Percentiles rank a stretch among this genome's conserved stretches.
Evolutionary conservation across 1,284 basidiomycete species (phyloP).

Genomic region (Spongispora temasekensis): DNA sequence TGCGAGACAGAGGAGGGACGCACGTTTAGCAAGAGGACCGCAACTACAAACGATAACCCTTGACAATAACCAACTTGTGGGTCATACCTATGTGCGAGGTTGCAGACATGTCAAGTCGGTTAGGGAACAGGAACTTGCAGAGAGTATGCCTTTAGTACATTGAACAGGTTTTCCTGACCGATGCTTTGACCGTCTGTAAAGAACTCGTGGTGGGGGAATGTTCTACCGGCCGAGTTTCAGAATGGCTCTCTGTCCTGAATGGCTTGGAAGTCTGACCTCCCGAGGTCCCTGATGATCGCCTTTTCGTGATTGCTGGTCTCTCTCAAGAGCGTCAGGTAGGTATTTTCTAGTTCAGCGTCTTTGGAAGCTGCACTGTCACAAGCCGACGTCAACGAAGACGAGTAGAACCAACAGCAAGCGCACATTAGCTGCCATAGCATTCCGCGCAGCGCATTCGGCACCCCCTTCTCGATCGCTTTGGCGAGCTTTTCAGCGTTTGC

Average conservation of each 20-base stretch:
- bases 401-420: slow-evolving; percentile 17
- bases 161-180: slow-evolving; percentile 96
- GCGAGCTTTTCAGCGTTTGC: slow-evolving; percentile 80
- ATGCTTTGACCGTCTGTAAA: slow-evolving; percentile 91
- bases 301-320: slow-evolving; percentile 90
- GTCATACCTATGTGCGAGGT: slow-evolving; percentile 67
- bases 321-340: slow-evolving; percentile 85
- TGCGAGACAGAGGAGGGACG: slow-evolving; percentile 28
- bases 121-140: slow-evolving; percentile 50
- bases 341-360: slow-evolving; percentile 82
- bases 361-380: slow-evolving; percentile 79
- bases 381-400: slow-evolving; percentile 11
- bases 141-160: slow-evolving; percentile 97
- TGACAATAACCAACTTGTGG: slow-evolving; percentile 97
- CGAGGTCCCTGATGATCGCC: slow-evolving; percentile 88
- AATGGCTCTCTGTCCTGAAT: slow-evolving; percentile 3
- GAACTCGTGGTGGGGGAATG: slow-evolving; percentile 97
- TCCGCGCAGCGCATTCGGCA: slow-evolving; percentile 83
- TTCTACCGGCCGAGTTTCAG: slow-evolving; percentile 47
- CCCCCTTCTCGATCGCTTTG: slow-evolving; percentile 89
- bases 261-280: slow-evolving; percentile 50
- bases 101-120: slow-evolving; percentile 11
- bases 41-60: slow-evolving; percentile 94
- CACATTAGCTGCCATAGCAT: slow-evolving; percentile 99
- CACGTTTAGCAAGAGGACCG: slow-evolving; percentile 89